Evolutionary conservation across 352 stramenopile species (phyloP).

Genomic region (Albugo candida): DNA sequence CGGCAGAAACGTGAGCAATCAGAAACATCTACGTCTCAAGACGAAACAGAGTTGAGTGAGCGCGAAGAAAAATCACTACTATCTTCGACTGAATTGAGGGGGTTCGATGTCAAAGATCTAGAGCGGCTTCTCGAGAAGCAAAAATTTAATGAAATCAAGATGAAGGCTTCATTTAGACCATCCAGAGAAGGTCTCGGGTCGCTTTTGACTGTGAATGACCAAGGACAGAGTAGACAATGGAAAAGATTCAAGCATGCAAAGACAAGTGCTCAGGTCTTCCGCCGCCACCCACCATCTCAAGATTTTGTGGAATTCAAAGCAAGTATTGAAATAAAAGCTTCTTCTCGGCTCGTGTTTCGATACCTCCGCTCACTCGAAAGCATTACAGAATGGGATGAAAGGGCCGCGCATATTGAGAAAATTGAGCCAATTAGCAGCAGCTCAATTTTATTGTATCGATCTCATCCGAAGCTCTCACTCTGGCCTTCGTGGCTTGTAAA

Average conservation of each 20-base stretch:
- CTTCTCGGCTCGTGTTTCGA: conserved; percentile 28
- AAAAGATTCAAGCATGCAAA: conserved; percentile 19
- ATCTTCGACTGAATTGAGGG: conserved; percentile 1
- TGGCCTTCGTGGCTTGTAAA: conserved; percentile 67
- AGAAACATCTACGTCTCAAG: conserved; percentile 7
- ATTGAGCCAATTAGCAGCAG: conserved; percentile 49
- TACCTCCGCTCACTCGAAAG: conserved; percentile 14
- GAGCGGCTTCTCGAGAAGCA: conserved; percentile 34
- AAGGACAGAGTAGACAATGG: conserved; percentile 21
- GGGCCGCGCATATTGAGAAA: conserved; percentile 16
- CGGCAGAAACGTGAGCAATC: conserved; percentile 25
- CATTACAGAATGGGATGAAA: conserved; percentile 19
- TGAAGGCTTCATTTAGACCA: conserved; percentile 42
- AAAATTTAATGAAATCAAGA: conserved; percentile 33
- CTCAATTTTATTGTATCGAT: conserved; percentile 57
- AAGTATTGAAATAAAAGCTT: conserved; percentile 21
- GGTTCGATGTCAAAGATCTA: conserved; percentile 10
- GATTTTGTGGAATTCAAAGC: conserved; percentile 62
- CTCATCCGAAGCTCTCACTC: conserved; percentile 39
- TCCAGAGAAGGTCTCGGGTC: conserved; percentile 32
- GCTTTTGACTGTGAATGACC: conserved; percentile 21
- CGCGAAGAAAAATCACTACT: neutral
- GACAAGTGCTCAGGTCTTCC: conserved; percentile 10
- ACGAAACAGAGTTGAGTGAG: neutral
- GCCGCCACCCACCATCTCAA: conserved; percentile 1